A percentile compares a stretch with the other conserved stretches of the same genome.
Conservation (phyloP, 2,329 filamentous ascomycete genomes). For the Diplodia corticola region DNA sequence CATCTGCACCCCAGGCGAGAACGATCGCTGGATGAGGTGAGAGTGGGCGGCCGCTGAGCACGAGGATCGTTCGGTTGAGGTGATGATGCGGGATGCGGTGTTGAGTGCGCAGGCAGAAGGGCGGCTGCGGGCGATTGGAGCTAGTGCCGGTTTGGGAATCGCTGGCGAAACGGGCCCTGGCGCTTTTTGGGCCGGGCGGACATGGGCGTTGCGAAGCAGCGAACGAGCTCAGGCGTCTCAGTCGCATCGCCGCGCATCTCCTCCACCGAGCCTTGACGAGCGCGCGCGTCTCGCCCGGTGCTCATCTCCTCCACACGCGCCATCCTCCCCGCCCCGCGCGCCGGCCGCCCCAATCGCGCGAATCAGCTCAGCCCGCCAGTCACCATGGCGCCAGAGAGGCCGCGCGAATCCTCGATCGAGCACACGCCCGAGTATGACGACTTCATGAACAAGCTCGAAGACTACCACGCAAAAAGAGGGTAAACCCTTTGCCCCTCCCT, state of each 20-base stretch:
- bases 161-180: conserved; percentile 23
- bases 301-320: conserved; percentile 12
- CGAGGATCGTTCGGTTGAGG: conserved; percentile 26
- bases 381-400: conserved; percentile 48
- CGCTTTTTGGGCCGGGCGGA: conserved; percentile 3
- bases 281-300: conserved; percentile 21
- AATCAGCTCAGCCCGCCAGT: neutral
- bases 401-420: conserved; percentile 49
- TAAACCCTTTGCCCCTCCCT: conserved; percentile 32
- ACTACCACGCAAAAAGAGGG: conserved; percentile 78
- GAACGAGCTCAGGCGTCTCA: conserved; percentile 19
- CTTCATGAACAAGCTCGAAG: conserved; percentile 71
- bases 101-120: neutral
- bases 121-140: conserved; percentile 24
- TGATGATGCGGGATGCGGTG: conserved; percentile 27
- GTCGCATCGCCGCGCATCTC: conserved; percentile 19
- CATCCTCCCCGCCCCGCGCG: neutral
- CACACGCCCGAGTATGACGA: conserved; percentile 68
- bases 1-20: neutral
- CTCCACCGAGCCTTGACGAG: conserved; percentile 18
- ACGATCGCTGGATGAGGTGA: neutral
- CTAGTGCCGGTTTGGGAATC: conserved; percentile 43
- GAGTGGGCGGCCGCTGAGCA: conserved; percentile 5
- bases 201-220: conserved; percentile 15
- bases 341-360: neutral